Evolutionary conservation across 2,329 filamentous ascomycete species (phyloP).

Genomic region (Penicillium decumbens): DNA sequence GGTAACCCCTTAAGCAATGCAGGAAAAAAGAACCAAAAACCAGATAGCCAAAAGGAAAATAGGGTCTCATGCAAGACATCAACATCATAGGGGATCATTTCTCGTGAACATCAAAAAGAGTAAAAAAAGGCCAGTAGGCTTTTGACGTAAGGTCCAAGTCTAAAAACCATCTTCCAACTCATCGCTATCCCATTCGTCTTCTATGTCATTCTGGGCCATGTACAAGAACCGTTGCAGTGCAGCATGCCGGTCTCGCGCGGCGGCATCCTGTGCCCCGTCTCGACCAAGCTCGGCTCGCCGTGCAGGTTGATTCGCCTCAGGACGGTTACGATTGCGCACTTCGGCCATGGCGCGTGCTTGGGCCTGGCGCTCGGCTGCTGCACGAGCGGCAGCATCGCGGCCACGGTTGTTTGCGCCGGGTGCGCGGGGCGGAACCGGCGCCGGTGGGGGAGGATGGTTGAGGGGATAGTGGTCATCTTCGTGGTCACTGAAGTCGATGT

Average conservation of each 20-base stretch:
- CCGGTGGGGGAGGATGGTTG: constrained; percentile 36
- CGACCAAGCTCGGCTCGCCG: constrained; percentile 3
- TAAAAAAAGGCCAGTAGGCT: neutral
- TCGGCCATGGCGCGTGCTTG: constrained; percentile 40
- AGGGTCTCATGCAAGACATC: neutral
- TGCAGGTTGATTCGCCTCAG: neutral
- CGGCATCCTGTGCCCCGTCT: constrained; percentile 1
- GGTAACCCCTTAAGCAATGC: neutral
- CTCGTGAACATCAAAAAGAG: neutral
- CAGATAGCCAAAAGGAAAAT: neutral
- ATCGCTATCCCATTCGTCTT: constrained; percentile 58
- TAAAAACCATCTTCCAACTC: constrained; percentile 47
- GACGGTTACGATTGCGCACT: constrained; percentile 25
- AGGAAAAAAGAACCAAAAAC: neutral
- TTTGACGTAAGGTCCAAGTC: neutral
- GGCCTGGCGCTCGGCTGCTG: constrained; percentile 37
- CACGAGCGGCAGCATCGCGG: constrained; percentile 33
- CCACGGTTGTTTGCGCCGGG: constrained; percentile 28
- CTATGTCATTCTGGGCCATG: constrained; percentile 50
- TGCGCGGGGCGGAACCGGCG: constrained; percentile 37
- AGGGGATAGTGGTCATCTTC: constrained; percentile 14
- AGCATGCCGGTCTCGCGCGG: constrained; percentile 16
- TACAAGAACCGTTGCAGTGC: constrained; percentile 51
- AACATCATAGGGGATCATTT: neutral
- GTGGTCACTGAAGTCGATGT: constrained; percentile 23